These are phyloP conservation scores for Ustilago curta DNA, from an alignment of 1,284 basidiomycete species.

Conservation along the genomic window DNA sequence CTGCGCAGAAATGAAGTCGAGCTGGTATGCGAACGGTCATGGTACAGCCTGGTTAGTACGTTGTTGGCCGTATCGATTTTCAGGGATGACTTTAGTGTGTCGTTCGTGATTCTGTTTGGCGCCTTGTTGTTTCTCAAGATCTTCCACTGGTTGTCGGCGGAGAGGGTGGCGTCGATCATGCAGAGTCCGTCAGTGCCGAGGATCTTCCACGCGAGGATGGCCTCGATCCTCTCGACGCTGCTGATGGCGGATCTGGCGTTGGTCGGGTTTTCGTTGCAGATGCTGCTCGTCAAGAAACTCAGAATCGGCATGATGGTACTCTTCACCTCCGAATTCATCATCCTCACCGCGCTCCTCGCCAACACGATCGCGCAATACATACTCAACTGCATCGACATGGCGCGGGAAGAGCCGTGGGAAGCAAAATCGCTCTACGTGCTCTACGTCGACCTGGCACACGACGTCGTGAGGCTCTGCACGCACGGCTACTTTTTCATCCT, in stretches of 20 bases:
- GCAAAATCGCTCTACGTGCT: slow-evolving; percentile 97
- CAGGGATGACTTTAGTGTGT: slow-evolving; percentile 78
- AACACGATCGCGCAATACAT: slow-evolving; percentile 86
- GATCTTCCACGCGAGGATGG: slow-evolving; percentile 86
- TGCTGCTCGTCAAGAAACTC: slow-evolving; percentile 53
- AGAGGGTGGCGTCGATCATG: slow-evolving; percentile 98
- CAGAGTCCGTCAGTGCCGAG: slow-evolving; percentile 86
- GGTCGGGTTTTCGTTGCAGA: slow-evolving; percentile 80
- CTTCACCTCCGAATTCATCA: slow-evolving; percentile 89
- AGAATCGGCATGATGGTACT: slow-evolving; percentile 81
- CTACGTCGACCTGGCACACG: slow-evolving; percentile 87
- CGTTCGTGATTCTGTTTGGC: slow-evolving; percentile 91
- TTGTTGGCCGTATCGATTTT: slow-evolving; percentile 96
- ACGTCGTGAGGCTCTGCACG: slow-evolving; percentile 90
- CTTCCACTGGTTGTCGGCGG: slow-evolving; percentile 95
- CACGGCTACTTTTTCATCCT: slow-evolving; percentile 89
- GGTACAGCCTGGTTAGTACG: slow-evolving; percentile 98
- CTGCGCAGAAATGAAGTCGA: slow-evolving; percentile 91
- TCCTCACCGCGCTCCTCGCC: slow-evolving; percentile 83
- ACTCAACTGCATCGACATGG: slow-evolving; percentile 81
- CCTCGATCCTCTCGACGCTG: slow-evolving; percentile 77
- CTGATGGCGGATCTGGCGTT: slow-evolving; percentile 79
- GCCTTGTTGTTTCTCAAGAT: slow-evolving; percentile 93
- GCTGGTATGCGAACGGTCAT: slow-evolving; percentile 91
- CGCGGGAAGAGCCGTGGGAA: slow-evolving; percentile 77